These are phyloP conservation scores for Neonectria hederae DNA, from an alignment of 2,329 filamentous ascomycete species.

Conservation along the genomic window DNA sequence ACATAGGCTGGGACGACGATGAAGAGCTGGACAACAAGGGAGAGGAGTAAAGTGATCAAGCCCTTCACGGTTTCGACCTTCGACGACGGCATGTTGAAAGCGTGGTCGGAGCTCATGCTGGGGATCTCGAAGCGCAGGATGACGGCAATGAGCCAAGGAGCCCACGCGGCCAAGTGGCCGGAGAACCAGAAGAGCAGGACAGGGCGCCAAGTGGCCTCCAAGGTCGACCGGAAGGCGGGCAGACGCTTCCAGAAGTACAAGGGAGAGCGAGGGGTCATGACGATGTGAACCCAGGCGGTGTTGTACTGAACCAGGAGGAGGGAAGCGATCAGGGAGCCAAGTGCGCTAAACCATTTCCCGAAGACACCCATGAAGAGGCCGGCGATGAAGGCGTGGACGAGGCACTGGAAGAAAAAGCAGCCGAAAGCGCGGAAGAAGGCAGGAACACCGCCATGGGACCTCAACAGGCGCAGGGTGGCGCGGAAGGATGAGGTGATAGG, in stretches of 20 bases:
- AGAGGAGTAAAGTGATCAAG: conserved; percentile 58
- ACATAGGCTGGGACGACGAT: conserved; percentile 80
- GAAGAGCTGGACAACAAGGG: conserved; percentile 56
- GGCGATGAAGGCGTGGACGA: conserved; percentile 50
- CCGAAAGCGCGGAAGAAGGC: conserved; percentile 76
- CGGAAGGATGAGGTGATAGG: conserved; percentile 61
- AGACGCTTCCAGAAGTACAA: conserved; percentile 76
- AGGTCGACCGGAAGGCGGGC: conserved; percentile 69
- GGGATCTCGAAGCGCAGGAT: conserved; percentile 53
- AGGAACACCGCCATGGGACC: conserved; percentile 68
- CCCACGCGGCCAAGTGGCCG: conserved; percentile 57
- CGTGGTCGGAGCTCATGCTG: conserved; percentile 33
- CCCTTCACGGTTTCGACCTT: too few species aligned
- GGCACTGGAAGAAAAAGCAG: conserved; percentile 54
- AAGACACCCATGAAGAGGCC: conserved; percentile 56
- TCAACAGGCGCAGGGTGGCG: conserved; percentile 64
- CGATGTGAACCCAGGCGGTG: conserved; percentile 85
- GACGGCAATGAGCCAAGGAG: conserved; percentile 58
- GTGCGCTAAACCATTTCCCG: conserved; percentile 54
- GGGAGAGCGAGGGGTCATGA: conserved; percentile 76
- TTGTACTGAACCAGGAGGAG: conserved; percentile 73
- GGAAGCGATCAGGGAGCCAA: conserved; percentile 55
- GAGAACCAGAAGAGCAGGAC: conserved; percentile 70
- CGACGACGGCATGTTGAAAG: conserved; percentile 47
- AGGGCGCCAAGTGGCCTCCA: conserved; percentile 75